Evolutionary conservation across 805 yeast species (phyloP).

Genomic region (Clavispora vitiphila): DNA sequence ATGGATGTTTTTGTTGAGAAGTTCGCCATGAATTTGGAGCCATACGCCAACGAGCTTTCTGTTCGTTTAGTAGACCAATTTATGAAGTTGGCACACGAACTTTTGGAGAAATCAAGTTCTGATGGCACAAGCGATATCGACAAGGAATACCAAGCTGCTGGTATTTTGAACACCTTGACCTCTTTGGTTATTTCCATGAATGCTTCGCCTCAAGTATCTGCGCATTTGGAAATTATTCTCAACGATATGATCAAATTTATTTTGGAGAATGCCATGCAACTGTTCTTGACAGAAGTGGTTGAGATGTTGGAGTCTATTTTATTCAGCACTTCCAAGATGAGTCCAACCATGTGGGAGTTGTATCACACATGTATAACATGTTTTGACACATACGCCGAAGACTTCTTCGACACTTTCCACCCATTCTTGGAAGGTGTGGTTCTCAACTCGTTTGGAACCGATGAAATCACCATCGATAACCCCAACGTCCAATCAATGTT

Average conservation of each 20-base stretch:
- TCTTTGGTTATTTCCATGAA: conserved; percentile 41
- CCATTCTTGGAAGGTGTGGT: conserved; percentile 55
- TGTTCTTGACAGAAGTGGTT: conserved; percentile 34
- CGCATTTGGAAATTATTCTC: conserved; percentile 28
- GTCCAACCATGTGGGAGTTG: conserved; percentile 51
- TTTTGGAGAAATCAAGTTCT: conserved; percentile 21
- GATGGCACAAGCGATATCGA: conserved; percentile 19
- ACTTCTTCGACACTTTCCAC: conserved; percentile 51
- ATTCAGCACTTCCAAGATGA: conserved; percentile 49
- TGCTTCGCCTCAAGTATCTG: conserved; percentile 34
- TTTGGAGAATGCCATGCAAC: conserved; percentile 35
- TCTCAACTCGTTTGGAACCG: conserved; percentile 43
- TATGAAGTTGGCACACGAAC: conserved; percentile 60
- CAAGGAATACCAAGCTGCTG: conserved; percentile 42
- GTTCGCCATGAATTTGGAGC: conserved; percentile 44
- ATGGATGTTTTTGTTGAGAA: conserved; percentile 44
- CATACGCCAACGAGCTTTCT: conserved; percentile 48
- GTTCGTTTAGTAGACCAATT: conserved; percentile 67
- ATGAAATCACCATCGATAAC: conserved; percentile 30
- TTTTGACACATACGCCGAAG: conserved; percentile 56
- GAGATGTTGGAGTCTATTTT: conserved; percentile 48
- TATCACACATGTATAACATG: conserved; percentile 45
- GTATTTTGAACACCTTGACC: conserved; percentile 37
- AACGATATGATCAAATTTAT: conserved; percentile 30
- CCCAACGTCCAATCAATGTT: conserved; percentile 36